Percentiles rank a stretch among this genome's conserved stretches.
Conservation (phyloP, 164 flowering plant species). For the Cinnamomum chago region DNA sequence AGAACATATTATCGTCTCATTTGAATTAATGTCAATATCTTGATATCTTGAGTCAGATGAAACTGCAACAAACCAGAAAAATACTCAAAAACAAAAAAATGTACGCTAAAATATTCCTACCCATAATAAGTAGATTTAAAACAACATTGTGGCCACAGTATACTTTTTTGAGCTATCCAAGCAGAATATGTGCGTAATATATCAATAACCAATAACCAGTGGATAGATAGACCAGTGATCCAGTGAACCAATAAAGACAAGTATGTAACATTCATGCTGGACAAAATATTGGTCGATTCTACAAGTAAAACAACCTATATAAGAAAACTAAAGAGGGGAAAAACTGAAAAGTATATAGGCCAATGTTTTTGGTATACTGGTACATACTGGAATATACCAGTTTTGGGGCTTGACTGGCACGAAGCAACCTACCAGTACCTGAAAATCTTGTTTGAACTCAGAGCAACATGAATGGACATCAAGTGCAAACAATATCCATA, state of each 20-base stretch:
- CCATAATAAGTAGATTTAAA: not conserved
- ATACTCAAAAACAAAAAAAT: not conserved
- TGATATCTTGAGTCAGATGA: slow-evolving; percentile 47
- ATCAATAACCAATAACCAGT: not conserved
- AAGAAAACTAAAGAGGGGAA: no score
- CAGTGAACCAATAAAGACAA: not conserved
- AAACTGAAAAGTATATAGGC: no score
- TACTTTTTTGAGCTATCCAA: no score
- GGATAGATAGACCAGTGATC: not conserved
- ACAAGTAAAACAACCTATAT: no score
- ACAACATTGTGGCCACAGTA: no score
- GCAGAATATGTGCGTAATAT: not conserved
- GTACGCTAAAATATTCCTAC: not conserved
- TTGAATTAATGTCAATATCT: slow-evolving; percentile 48
- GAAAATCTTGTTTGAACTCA: no score
- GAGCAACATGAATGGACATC: no score
- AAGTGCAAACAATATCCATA: no score
- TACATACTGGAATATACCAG: no score
- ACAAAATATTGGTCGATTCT: not conserved
- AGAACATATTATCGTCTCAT: slow-evolving; percentile 50
- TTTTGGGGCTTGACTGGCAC: no score
- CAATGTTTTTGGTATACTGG: no score
- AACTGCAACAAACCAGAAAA: slow-evolving; percentile 35
- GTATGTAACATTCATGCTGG: not conserved
- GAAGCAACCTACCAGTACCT: no score